These are phyloP conservation scores for Candolleomyces aberdarensis DNA, from an alignment of 768 basidiomycete genomes.

Conservation along the genomic window DNA sequence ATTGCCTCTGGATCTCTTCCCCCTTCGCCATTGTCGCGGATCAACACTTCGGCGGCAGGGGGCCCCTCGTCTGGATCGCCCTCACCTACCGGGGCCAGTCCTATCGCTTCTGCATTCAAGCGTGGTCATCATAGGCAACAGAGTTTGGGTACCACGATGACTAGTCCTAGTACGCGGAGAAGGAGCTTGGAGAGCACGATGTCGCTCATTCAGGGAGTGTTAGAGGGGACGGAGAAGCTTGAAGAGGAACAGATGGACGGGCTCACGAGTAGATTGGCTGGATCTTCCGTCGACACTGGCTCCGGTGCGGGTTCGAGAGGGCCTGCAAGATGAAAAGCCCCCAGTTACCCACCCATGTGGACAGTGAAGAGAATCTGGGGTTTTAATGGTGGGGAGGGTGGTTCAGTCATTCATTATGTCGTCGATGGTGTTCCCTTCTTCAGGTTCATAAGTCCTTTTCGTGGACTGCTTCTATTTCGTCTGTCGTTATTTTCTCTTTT, in stretches of 20 bases:
- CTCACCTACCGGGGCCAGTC: constrained; percentile 36
- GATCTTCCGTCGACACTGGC: constrained; percentile 24
- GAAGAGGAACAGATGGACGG: constrained; percentile 37
- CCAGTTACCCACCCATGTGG: neutral
- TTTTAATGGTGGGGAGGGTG: neutral
- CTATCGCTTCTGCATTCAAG: constrained; percentile 51
- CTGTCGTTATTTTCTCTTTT: constrained; percentile 1
- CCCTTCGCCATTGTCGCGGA: constrained; percentile 22
- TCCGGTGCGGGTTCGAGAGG: neutral
- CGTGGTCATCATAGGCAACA: constrained; percentile 74
- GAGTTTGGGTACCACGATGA: constrained; percentile 93
- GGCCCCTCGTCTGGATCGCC: constrained; percentile 20
- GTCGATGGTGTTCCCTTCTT: neutral
- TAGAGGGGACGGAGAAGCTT: constrained; percentile 62
- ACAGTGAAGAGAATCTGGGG: neutral
- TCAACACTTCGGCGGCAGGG: constrained; percentile 22
- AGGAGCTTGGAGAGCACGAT: constrained; percentile 94
- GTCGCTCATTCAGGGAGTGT: constrained; percentile 89
- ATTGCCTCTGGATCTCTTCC: constrained; percentile 24
- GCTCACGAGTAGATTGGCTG: constrained; percentile 33
- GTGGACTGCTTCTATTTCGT: constrained; percentile 7
- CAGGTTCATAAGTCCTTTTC: neutral
- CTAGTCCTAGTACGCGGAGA: constrained; percentile 88
- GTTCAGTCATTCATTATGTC: neutral
- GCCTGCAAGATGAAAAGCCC: neutral